Evolutionary conservation across 345 rosid species (phyloP), one percentile per base, ranked within the genome.

Genomic region (Psidium guajava): DNA sequence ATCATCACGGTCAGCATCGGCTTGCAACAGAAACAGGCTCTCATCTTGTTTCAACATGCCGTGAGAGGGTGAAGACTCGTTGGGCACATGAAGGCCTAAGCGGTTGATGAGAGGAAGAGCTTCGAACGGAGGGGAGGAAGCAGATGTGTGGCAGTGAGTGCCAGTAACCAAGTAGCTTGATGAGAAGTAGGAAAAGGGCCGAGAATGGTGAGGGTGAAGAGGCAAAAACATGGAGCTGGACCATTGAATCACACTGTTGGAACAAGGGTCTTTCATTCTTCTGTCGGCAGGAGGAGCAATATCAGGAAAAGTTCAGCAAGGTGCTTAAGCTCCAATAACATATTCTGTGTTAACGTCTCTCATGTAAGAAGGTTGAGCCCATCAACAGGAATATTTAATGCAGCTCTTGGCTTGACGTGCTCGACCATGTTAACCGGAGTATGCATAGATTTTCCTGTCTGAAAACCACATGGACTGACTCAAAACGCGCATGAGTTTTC

Each of bases 51-150:
- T 84, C 84, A 84, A 44, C 25, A 0, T 7, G 21, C 44, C 44
- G 5, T 82, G 54, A 36, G 55, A 69, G 47, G 80, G 47, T 1
- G 47, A 69, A 69, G 80, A 47, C 80, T 36, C 80, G 24, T 83
- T 11, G 40, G 91, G 87, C 42, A 87, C 86, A 9, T 36, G 80
- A 36, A 69, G 80, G 47, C 80, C 80, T n/a, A 91, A 83, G 86
- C 87, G 88, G 83, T 91, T 91, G 81, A 90, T 83, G 21, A 92
- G 87, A 54, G 89, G 93, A 61, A 85, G 93, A 82, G 91, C 84
- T 90, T 89, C 91, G 61, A 86, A 18, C 20, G 47, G 25, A 69
- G 85, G 44, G 50, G 82, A 61, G 86, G 82, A 80, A 88, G 87
- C 73, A 86, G 25, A 21, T 49, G 36, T 49, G 12, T 81, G 52